Evolutionary conservation across 1,139 yeast genomes (phyloP), one percentile per base, ranked within the genome.

Genomic region (Saccharomyces pastorianus): DNA sequence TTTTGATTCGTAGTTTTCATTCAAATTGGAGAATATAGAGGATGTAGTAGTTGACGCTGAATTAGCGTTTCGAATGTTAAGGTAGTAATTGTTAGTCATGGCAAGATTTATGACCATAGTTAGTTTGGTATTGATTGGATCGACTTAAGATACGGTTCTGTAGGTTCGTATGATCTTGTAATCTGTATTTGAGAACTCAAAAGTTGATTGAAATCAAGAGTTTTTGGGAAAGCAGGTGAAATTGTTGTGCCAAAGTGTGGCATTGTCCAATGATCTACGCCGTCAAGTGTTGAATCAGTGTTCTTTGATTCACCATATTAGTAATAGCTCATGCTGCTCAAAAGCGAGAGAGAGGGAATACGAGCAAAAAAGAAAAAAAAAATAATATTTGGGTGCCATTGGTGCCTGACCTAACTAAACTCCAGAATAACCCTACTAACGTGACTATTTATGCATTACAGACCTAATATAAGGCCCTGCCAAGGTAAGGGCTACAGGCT

Each of bases 1-100:
- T 51, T 61, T 55, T 23, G 56, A 46, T 41, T 60, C 64, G 51
- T 66, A 65, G 14, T 60, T 52, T n/a, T 59, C 61, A 44, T 58
- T 56, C 23, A 58, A 59, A 29, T 56, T 55, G n/a, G 69, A 63
- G 52, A 64, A 64, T 7, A 65, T 56, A 4, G 69, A 65, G 17
- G 68, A 65, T 3, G 63, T 55, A 26, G 59, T 59, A 3, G 64
- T 60, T 3, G 61, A 42, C 7, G 53, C 8, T 8, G 25, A 31
- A 28, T 27, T 47, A 28, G 32, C 25, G 17, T 26, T 17, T n/a
- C n/a, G 44, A 9, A 38, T 17, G 2, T 38, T 38, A 5, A 38
- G 9, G 11, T 17, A 38, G 25, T 38, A 17, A 50, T 48, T n/a
- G 20, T 51, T 28, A 4, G 3, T 20, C 23, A 20, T 51, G 53